Percentiles rank a stretch among this genome's conserved stretches.
Conservation (phyloP, 2,329 filamentous ascomycete genomes). For the Corniculantispora saksenae region DNA sequence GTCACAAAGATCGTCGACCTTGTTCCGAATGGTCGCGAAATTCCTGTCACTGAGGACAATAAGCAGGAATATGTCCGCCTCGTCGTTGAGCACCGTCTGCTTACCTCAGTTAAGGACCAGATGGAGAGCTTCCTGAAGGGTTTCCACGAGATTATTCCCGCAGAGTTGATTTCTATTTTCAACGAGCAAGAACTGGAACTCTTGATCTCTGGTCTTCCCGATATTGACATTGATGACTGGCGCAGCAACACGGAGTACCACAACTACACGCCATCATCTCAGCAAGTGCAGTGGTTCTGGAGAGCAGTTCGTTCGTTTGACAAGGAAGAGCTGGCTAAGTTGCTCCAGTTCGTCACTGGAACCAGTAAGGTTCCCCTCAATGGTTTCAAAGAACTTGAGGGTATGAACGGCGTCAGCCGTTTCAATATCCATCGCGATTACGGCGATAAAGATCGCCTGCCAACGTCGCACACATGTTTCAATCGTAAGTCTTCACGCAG, state of each 20-base stretch:
- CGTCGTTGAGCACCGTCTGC: constrained; percentile 90
- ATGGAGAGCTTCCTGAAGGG: constrained; percentile 91
- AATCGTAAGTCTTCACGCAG: constrained; percentile 74
- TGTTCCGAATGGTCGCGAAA: constrained; percentile 82
- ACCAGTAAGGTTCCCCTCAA: constrained; percentile 98
- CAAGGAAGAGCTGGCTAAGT: constrained; percentile 96
- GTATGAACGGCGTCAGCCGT: constrained; percentile 96
- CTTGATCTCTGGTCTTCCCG: constrained; percentile 92
- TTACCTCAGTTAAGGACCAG: constrained; percentile 90
- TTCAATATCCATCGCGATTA: constrained; percentile 99
- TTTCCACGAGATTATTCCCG: constrained; percentile 97
- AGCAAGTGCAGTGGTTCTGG: constrained; percentile 99
- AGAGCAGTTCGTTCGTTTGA: constrained; percentile 94
- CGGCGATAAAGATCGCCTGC: constrained; percentile 91
- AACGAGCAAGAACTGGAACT: constrained; percentile 97
- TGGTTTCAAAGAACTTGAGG: constrained; percentile 97
- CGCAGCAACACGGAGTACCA: constrained; percentile 99
- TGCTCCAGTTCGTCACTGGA: constrained; percentile 96
- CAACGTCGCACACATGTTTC: constrained; percentile 97
- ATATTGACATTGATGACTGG: constrained; percentile 98
- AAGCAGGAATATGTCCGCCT: constrained; percentile 96
- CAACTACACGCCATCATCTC: constrained; percentile 91
- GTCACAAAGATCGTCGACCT: constrained; percentile 86
- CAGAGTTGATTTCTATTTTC: constrained; percentile 93
- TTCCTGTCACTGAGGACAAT: constrained; percentile 94